These are phyloP conservation scores for Eucalyptus cloeziana DNA, from an alignment of 345 rosid genomes.

Conservation along the genomic window DNA sequence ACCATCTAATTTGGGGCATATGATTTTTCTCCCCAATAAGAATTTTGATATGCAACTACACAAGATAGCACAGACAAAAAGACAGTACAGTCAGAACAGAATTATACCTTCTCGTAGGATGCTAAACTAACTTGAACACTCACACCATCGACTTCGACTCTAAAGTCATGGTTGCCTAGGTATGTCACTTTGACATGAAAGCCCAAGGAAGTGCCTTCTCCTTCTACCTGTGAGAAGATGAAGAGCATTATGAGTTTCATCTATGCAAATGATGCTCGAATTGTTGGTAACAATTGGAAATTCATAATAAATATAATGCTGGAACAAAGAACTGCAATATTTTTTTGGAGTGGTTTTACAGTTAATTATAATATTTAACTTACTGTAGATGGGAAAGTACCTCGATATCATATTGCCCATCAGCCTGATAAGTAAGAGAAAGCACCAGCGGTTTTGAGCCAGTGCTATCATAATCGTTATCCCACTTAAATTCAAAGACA, in stretches of 20 bases:
- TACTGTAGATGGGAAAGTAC: conserved; percentile 9
- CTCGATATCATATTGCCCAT: conserved; percentile 66
- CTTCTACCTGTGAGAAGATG: conserved; percentile 31
- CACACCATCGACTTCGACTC: conserved; percentile 55
- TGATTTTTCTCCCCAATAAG: not conserved
- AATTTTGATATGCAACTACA: not conserved
- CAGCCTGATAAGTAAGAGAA: conserved; percentile 30
- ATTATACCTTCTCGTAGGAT: conserved; percentile 42
- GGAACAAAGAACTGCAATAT: not conserved
- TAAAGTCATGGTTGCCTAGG: conserved; percentile 33
- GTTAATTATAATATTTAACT: not conserved
- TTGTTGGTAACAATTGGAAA: not conserved
- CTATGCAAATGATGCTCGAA: not conserved
- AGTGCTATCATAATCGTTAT: conserved; percentile 34
- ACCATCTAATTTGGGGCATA: not conserved
- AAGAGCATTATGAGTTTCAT: not conserved
- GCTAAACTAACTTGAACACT: conserved; percentile 48
- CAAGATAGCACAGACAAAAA: not conserved
- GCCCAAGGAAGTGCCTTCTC: conserved; percentile 11
- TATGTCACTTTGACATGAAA: conserved; percentile 43
- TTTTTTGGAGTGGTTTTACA: not conserved
- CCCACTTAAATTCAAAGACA: conserved; percentile 68
- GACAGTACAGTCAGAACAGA: not conserved
- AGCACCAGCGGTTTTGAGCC: conserved; percentile 29
- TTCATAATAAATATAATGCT: not conserved